These are phyloP conservation scores for Ganoderma lingzhi DNA, from an alignment of 1,284 basidiomycete species.

Conservation along the genomic window DNA sequence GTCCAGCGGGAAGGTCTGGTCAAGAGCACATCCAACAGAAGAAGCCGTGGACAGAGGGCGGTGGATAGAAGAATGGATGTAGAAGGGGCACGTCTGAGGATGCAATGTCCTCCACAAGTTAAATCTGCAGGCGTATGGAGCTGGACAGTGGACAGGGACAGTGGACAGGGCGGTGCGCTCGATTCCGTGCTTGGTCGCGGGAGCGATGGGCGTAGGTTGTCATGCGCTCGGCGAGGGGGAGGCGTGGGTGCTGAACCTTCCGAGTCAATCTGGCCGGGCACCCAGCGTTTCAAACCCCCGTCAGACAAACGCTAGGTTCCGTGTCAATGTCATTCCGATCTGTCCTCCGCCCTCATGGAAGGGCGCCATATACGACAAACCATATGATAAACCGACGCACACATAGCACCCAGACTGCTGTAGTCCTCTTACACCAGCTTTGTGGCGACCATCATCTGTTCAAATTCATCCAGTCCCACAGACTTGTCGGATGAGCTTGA, in stretches of 20 bases:
- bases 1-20: background rate
- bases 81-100: background rate
- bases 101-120: background rate
- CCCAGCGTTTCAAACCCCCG: background rate
- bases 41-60: background rate
- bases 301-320: background rate
- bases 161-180: background rate
- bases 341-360: background rate
- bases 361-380: background rate
- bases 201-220: background rate
- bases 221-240: background rate
- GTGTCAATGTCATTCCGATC: background rate
- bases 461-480: constrained; percentile 73
- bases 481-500: constrained; percentile 72
- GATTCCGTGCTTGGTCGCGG: background rate
- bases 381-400: background rate
- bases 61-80: background rate
- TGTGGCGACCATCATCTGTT: constrained; percentile 72
- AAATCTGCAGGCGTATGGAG: no score
- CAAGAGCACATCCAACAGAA: background rate
- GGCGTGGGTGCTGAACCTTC: constrained; percentile 3
- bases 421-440: constrained; percentile 46
- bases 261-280: background rate
- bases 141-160: no score
- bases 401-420: background rate